Evolutionary conservation across 2,329 filamentous ascomycete genomes (phyloP).

Genomic region (Alternaria sp.): DNA sequence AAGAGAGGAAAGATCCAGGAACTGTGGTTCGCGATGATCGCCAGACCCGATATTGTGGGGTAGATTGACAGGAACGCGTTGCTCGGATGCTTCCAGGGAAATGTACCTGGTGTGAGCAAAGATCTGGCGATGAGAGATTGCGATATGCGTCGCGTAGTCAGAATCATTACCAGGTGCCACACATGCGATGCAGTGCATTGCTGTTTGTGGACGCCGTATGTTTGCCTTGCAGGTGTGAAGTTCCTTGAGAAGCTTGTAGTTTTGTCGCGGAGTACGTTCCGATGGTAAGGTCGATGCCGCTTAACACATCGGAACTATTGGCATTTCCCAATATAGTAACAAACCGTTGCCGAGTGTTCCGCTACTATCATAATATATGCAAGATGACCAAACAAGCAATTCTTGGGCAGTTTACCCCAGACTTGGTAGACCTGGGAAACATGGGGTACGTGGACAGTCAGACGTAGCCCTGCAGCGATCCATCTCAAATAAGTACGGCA

Average conservation of each 20-base stretch:
- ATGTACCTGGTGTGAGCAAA: too few relatives aligned
- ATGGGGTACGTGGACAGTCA: conserved; percentile 1
- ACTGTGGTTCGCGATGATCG: conserved; percentile 2
- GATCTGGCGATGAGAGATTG: not conserved
- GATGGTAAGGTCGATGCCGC: conserved; percentile 8
- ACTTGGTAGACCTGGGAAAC: conserved; percentile 1
- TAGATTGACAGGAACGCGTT: conserved; percentile 14
- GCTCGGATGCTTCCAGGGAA: not conserved
- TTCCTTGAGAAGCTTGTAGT: not conserved
- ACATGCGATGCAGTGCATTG: not conserved
- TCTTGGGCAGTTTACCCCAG: conserved; percentile 3
- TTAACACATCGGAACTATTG: conserved; percentile 10
- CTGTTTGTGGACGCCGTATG: not conserved
- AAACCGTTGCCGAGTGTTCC: conserved; percentile 23
- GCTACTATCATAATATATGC: not conserved
- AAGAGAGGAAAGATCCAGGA: not conserved
- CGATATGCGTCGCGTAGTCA: not conserved
- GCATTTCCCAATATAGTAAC: conserved; percentile 13
- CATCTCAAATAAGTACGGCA: not conserved
- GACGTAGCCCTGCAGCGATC: not conserved
- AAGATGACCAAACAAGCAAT: conserved; percentile 10
- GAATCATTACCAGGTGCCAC: not conserved
- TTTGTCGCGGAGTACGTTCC: conserved; percentile 6
- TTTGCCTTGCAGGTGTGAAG: not conserved
- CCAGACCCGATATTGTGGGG: conserved; percentile 9